Base-by-base conservation (phyloP, 1,284 basidiomycete species). In the Bondarzewia mesenterica region DNA sequence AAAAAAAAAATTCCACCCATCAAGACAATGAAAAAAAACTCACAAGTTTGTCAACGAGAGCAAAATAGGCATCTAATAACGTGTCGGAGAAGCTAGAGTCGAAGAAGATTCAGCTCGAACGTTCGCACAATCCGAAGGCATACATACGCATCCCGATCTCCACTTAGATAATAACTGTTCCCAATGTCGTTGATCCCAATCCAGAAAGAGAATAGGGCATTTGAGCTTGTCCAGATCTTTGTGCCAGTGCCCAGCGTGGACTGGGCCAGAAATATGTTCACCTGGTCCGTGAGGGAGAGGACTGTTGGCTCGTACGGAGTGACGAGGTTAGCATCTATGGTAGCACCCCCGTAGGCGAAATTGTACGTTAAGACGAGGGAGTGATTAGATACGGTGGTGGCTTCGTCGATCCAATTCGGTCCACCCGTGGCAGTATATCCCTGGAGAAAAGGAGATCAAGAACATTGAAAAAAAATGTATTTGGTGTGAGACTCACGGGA, bases 101-200 rank as follows among this genome's bases (percentile, higher is more conserved):
- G n/a, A n/a, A n/a, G 7, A 48, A 42, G 35, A 8, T 40, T 23
- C 27, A 41, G 7, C 27, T 15, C n/a, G n/a, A 32, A 12, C 10
- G n/a, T 32, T 32, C 35, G 4, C 21, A 14, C 42, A 2, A 25
- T 14, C n/a, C 26, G 7, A 4, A 37, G 15, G 42, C 21, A 25
- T 26, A 29, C 26, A 18, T n/a, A 43, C 47, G 43, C 37, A 26
- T n/a, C 38, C 26, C 20, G 42, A 27, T 10, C 23, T 21, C 29
- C 39, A 7, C 44, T 41, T 22, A 21, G 37, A 42, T 43, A 41
- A 7, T 68, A 80, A 44, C 70, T 76, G 54, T 75, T 74, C 8
- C 76, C 77, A 41, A 82, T 74, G 57, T 80, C 79, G 56, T 82
- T 81, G 53, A 80, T 75, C 0, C 79, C 79, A 47, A 82, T 80